These are phyloP conservation scores for Saccharomyces pastorianus DNA, from an alignment of 1,139 yeast species.

Conservation along the genomic window DNA sequence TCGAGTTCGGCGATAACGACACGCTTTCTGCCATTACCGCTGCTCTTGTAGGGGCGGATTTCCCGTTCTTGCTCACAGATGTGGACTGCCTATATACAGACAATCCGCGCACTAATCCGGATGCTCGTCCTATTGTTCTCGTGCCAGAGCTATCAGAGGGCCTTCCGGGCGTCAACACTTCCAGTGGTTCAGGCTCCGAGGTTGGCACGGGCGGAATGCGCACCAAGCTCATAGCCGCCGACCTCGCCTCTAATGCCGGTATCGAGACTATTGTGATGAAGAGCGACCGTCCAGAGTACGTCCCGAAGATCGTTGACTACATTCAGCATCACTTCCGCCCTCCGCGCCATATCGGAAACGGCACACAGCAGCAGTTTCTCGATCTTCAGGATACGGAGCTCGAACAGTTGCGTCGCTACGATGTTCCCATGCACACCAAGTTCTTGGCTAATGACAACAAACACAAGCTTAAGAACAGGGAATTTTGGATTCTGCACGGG, in stretches of 20 bases:
- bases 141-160: conserved; percentile 64
- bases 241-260: conserved; percentile 85
- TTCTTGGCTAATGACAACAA: conserved; percentile 60
- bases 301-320: conserved; percentile 65
- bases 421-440: conserved; percentile 78
- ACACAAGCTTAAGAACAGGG: conserved; percentile 61
- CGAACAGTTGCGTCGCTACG: conserved; percentile 21
- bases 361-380: conserved; percentile 31
- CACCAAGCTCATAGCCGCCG: conserved; percentile 90
- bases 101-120: conserved; percentile 76
- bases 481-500: conserved; percentile 89
- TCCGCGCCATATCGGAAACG: neutral
- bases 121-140: conserved; percentile 67
- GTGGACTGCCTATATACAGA: conserved; percentile 89
- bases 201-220: conserved; percentile 98
- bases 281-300: conserved; percentile 64
- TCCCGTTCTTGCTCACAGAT: conserved; percentile 80
- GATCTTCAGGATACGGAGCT: conserved; percentile 36
- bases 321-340: conserved; percentile 27
- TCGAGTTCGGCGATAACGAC: conserved; percentile 93
- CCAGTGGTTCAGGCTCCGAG: conserved; percentile 60
- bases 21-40: conserved; percentile 90
- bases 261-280: conserved; percentile 80
- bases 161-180: conserved; percentile 59
- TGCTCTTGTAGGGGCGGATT: conserved; percentile 92